Evolutionary conservation across 805 yeast genomes (phyloP).

Genomic region (Nadsonia fulvescens): DNA sequence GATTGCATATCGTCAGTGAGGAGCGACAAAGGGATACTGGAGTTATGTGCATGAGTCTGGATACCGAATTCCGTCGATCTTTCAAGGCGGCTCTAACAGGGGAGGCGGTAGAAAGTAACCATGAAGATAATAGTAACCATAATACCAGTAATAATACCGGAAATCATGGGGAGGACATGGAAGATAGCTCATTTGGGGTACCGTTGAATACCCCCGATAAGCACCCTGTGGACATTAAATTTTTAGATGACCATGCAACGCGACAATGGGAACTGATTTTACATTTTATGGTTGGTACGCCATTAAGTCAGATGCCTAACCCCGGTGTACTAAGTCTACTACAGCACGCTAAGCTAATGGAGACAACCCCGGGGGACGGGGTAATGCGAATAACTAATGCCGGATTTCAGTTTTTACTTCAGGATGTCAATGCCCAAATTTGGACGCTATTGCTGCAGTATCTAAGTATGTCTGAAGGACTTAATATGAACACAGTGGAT

Average conservation of each 20-base stretch:
- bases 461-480: conserved; percentile 61
- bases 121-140: too few species aligned
- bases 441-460: conserved; percentile 87
- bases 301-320: conserved; percentile 44
- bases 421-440: conserved; percentile 82
- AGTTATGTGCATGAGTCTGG: too few species aligned
- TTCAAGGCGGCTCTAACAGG: conserved; percentile 78
- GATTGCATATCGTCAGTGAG: conserved; percentile 60
- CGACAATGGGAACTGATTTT: conserved; percentile 87
- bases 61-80: conserved; percentile 48
- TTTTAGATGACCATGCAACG: conserved; percentile 64
- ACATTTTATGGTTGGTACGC: conserved; percentile 93
- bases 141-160: too few species aligned
- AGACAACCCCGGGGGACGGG: conserved; percentile 24
- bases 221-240: conserved; percentile 39
- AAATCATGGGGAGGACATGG: conserved; percentile 28
- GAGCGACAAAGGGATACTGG: conserved; percentile 25
- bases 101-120: too few species aligned
- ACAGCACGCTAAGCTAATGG: conserved; percentile 77
- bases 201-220: conserved; percentile 39
- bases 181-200: conserved; percentile 59
- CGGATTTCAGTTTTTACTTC: conserved; percentile 87
- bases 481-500: conserved; percentile 90
- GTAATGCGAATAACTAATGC: conserved; percentile 62
- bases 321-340: conserved; percentile 67